Conservation (phyloP, 345 rosid genomes). For the Fremontodendron californicum region DNA sequence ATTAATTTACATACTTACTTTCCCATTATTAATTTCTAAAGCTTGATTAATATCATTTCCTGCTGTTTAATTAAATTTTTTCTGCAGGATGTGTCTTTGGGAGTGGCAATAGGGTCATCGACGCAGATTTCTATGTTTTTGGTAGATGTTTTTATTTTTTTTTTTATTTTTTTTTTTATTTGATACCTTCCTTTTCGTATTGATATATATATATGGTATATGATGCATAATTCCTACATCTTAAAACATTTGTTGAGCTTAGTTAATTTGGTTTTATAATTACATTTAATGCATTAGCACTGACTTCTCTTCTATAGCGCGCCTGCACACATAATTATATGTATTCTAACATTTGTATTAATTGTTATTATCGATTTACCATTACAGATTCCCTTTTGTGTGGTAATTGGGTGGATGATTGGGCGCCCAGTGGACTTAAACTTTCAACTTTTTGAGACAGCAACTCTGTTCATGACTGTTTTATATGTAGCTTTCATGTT, state of each 20-base stretch:
- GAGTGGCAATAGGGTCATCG: constrained; percentile 6
- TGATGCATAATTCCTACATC: too few relatives aligned
- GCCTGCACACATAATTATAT: not conserved
- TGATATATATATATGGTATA: not conserved
- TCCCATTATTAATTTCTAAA: not conserved
- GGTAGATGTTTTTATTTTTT: not conserved
- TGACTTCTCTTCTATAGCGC: too few relatives aligned
- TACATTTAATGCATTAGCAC: too few relatives aligned
- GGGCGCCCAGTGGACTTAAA: constrained; percentile 76
- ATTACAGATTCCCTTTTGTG: constrained; percentile 81
- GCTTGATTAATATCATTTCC: not conserved
- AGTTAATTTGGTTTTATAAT: too few relatives aligned
- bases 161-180: too few relatives aligned
- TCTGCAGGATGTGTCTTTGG: not conserved
- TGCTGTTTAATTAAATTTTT: not conserved
- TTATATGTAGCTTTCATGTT: constrained; percentile 75
- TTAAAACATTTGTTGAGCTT: too few relatives aligned
- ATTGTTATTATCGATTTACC: not conserved
- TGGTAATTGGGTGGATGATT: constrained; percentile 79
- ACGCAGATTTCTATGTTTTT: not conserved
- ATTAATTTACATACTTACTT: too few relatives aligned
- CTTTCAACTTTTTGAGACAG: constrained; percentile 85
- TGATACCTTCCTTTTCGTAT: not conserved
- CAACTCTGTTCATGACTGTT: constrained; percentile 70
- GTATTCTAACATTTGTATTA: not conserved